Evolutionary conservation across 805 yeast genomes (phyloP).

Genomic region (Myxozyma melibiosi): DNA sequence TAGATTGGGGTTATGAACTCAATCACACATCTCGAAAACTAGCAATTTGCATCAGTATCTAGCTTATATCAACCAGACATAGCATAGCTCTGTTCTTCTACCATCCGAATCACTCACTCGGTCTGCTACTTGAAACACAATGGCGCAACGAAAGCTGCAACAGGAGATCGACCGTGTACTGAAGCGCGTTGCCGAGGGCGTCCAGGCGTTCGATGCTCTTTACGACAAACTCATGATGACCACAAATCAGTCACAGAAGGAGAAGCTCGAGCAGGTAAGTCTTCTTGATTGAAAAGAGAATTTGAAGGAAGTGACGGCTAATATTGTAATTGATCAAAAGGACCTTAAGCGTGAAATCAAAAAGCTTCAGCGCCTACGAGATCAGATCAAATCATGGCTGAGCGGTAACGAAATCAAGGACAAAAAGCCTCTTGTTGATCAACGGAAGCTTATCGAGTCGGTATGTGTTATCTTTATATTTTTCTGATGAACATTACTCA

Average conservation of each 20-base stretch:
- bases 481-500: not conserved
- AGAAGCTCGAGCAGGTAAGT: conserved; percentile 71
- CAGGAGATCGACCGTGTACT: conserved; percentile 84
- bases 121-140: too few species aligned
- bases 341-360: conserved; percentile 94
- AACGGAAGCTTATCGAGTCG: conserved; percentile 61
- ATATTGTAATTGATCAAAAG: too few species aligned
- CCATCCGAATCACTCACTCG: too few species aligned
- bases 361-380: conserved; percentile 88
- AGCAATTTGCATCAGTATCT: too few species aligned
- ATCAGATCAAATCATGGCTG: conserved; percentile 93
- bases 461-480: conserved; percentile 27
- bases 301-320: too few species aligned
- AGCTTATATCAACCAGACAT: too few species aligned
- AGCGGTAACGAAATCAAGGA: conserved; percentile 90
- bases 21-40: too few species aligned
- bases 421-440: conserved; percentile 77
- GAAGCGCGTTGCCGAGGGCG: conserved; percentile 91
- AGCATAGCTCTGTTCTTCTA: too few species aligned
- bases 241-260: conserved; percentile 85
- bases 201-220: conserved; percentile 77
- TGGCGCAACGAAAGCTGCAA: conserved; percentile 55
- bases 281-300: not conserved
- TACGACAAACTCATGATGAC: conserved; percentile 82
- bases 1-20: too few species aligned